Percentiles rank a stretch among this genome's conserved stretches.
These are phyloP conservation scores for Aureobasidium lini DNA, from an alignment of 2,329 filamentous ascomycete genomes.

Conservation along the genomic window DNA sequence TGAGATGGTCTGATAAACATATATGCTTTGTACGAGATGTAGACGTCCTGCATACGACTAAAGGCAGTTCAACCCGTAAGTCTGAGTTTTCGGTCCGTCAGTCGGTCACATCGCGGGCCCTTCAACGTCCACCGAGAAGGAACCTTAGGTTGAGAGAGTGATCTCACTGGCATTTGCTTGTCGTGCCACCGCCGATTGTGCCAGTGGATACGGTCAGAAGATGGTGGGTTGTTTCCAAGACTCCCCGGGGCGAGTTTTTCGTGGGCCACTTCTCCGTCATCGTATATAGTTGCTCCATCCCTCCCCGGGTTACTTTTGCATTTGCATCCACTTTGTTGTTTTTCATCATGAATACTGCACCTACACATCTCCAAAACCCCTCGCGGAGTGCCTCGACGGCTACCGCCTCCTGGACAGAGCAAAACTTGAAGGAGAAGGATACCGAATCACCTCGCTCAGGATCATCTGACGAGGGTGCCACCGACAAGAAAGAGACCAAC, in stretches of 20 bases:
- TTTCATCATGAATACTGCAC: slow-evolving; percentile 10
- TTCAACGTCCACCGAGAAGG: slow-evolving; percentile 12
- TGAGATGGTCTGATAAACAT: no score
- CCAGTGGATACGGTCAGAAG: slow-evolving; percentile 7
- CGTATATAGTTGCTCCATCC: slow-evolving; percentile 8
- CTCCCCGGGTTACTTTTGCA: background rate
- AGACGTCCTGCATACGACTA: background rate
- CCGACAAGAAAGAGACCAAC: slow-evolving; percentile 9
- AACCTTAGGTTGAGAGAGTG: slow-evolving; percentile 12
- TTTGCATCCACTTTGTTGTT: background rate
- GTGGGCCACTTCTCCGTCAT: slow-evolving; percentile 5
- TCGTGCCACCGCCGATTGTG: background rate
- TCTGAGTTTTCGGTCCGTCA: slow-evolving; percentile 12
- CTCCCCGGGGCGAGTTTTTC: slow-evolving; percentile 9
- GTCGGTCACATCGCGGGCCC: slow-evolving; percentile 14
- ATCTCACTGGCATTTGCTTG: slow-evolving; percentile 12
- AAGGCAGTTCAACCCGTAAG: slow-evolving; percentile 1
- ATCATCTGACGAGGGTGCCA: background rate
- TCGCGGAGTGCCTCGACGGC: slow-evolving; percentile 1
- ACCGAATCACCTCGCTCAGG: slow-evolving; percentile 1
- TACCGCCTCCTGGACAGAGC: background rate
- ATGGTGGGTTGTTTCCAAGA: slow-evolving; percentile 5
- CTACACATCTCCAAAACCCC: background rate
- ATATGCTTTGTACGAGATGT: background rate
- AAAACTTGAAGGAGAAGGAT: slow-evolving; percentile 9